Conservation (phyloP, 768 basidiomycete species). For the Auricularia sp. region DNA sequence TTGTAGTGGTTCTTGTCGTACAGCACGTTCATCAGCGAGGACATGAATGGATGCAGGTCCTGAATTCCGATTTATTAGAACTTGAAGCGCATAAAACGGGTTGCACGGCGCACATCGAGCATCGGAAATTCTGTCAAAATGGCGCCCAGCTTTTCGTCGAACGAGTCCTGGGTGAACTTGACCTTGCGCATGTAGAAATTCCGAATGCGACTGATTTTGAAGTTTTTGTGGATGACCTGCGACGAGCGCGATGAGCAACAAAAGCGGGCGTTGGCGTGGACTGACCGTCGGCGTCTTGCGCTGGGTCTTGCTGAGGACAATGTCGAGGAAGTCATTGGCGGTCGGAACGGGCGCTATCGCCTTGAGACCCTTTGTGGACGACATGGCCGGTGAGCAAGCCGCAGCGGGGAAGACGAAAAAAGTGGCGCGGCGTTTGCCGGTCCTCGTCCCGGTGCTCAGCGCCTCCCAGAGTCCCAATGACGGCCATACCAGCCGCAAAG, state of each 20-base stretch:
- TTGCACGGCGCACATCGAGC: constrained; percentile 65
- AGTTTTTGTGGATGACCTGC: constrained; percentile 98
- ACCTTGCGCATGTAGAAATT: constrained; percentile 99
- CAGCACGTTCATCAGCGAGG: constrained; percentile 93
- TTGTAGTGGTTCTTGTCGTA: constrained; percentile 99
- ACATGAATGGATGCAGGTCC: constrained; percentile 94
- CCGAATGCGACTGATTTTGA: constrained; percentile 97
- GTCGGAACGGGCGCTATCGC: constrained; percentile 98
- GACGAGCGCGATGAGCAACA: constrained; percentile 1
- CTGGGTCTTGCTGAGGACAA: constrained; percentile 88
- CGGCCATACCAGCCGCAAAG: not conserved
- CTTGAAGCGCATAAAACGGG: not conserved
- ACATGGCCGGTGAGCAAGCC: not conserved
- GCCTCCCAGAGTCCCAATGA: not conserved
- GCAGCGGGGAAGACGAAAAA: not conserved
- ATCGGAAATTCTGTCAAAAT: constrained; percentile 96
- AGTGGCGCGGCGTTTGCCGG: not conserved
- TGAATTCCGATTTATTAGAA: constrained; percentile 13
- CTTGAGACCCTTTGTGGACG: constrained; percentile 69
- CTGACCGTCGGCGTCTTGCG: constrained; percentile 91
- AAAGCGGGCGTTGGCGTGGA: constrained; percentile 1
- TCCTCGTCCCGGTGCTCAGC: not conserved
- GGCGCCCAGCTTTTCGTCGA: constrained; percentile 88
- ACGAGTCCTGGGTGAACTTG: constrained; percentile 95
- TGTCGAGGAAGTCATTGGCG: constrained; percentile 88